Conservation (phyloP, 805 yeast species). For the Cyberlindnera mississippiensis region DNA sequence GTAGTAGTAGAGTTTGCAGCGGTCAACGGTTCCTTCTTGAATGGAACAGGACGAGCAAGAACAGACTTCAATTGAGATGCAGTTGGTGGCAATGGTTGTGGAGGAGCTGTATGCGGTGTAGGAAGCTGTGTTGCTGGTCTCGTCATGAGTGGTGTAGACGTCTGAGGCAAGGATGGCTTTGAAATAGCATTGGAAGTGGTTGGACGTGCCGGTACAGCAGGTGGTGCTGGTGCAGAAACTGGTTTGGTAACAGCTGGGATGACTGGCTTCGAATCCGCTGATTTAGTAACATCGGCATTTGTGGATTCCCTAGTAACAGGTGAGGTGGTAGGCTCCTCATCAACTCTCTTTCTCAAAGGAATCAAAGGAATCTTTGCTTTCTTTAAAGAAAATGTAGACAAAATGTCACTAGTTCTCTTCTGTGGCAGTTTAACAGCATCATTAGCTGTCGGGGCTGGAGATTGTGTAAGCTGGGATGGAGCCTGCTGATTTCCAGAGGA, state of each 20-base stretch:
- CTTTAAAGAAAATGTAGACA: slow-evolving; percentile 23
- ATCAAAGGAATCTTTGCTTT: slow-evolving; percentile 27
- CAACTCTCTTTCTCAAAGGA: slow-evolving; percentile 7
- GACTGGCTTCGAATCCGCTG: background rate
- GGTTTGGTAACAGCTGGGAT: background rate
- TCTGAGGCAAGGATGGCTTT: background rate
- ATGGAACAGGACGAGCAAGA: slow-evolving; percentile 9
- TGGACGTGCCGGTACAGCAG: too few relatives aligned
- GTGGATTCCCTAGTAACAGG: too few relatives aligned
- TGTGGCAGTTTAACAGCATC: slow-evolving; percentile 3
- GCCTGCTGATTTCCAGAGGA: too few relatives aligned
- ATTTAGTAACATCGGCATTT: background rate
- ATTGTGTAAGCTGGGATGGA: too few relatives aligned
- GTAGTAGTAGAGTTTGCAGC: background rate
- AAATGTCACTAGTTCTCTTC: slow-evolving; percentile 22
- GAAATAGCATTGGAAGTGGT: background rate
- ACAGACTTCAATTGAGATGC: background rate
- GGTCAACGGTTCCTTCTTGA: slow-evolving; percentile 9
- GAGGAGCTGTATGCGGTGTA: background rate
- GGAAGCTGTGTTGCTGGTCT: too few relatives aligned
- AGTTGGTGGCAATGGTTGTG: slow-evolving; percentile 1
- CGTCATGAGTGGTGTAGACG: background rate
- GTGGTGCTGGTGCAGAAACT: background rate
- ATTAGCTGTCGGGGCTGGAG: background rate
- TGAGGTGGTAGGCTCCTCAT: background rate